Percentiles rank a stretch among this genome's conserved stretches.
phyloP scores from a whole-genome alignment of 2,329 filamentous ascomycete species.

The Penicillium sp. region DNA sequence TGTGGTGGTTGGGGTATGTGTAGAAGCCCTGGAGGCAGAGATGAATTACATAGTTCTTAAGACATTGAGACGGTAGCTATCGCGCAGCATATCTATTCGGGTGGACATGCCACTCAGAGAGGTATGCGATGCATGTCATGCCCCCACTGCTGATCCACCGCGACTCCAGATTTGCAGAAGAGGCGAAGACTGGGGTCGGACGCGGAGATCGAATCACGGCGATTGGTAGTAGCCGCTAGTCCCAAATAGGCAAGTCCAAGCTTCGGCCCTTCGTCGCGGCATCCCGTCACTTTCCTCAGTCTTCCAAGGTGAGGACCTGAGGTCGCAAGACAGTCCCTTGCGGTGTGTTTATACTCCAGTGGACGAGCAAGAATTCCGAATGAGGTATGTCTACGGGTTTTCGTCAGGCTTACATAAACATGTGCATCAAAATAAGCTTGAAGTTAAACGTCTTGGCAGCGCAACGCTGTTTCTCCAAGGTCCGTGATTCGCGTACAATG shows the following conservation, averaged over 20 bases:
- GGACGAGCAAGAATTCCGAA: too few relatives aligned
- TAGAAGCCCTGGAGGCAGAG: not conserved
- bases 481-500: not conserved
- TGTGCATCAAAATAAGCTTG: slow-evolving; percentile 17
- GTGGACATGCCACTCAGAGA: slow-evolving; percentile 7
- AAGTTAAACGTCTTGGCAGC: slow-evolving; percentile 7
- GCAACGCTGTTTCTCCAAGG: not conserved
- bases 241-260: slow-evolving; percentile 24
- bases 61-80: not conserved
- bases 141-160: not conserved
- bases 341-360: too few relatives aligned
- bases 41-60: slow-evolving; percentile 2
- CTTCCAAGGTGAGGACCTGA: too few relatives aligned
- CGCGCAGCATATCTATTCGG: not conserved
- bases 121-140: not conserved
- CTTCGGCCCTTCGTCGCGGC: not conserved
- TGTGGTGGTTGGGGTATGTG: not conserved
- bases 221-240: slow-evolving; percentile 8
- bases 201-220: not conserved
- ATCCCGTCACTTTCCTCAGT: not conserved
- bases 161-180: not conserved
- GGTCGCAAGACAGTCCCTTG: too few relatives aligned
- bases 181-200: not conserved
- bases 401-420: slow-evolving; percentile 7
- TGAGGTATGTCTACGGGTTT: not conserved